Base-by-base conservation (phyloP, 177 flowering plant genomes). In the Vitis hybrid region DNA sequence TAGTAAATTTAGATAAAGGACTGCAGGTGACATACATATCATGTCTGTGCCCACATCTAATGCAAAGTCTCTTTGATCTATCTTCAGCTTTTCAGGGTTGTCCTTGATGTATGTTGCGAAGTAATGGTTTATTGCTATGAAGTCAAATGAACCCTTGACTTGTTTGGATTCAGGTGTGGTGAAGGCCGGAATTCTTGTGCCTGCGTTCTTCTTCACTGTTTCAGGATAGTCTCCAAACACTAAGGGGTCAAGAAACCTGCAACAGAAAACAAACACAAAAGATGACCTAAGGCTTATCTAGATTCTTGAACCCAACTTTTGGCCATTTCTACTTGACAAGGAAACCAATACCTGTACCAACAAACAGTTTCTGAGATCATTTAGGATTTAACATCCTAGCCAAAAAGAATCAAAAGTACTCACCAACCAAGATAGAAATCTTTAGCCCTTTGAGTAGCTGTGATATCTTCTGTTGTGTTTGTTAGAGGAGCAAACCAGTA, bases 361-460 rank as follows among this genome's bases (percentile, higher is more conserved):
- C 45, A 39, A 39, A 39, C 45, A 39, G 45, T 39, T 39, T 39
- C 45, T 0, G 45, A 39, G 45, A 5, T 39, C 45, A 39, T 39
- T 39, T 39, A 39, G 45, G 7, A 39, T 39, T 39, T 39, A 39
- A 39, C 45, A 39, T 39, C 45, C 8, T 39, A 39, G 45, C 45
- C 13, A 60, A 31, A 9, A 6, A 52, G 55, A 18, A 60, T 39
- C 8, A 7, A 39, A 39, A 39, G 45, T 2, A 64, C 79, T 76
- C 69, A 90, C 95, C 91, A 88, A 50, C 93, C 95, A 50, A 77
- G 16, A 21, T 52, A 69, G 75, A 89, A 90, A 64, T 90, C 90
- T 0, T 53, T 22, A 58, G 81, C 81, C 77, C 93, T 81, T 66
- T 87, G 81, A 50, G 88, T 51, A 33, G 95, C 93, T 31, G 63